Evolutionary conservation across 2,329 filamentous ascomycete species (phyloP).

Genomic region (Aciculosporium take): DNA sequence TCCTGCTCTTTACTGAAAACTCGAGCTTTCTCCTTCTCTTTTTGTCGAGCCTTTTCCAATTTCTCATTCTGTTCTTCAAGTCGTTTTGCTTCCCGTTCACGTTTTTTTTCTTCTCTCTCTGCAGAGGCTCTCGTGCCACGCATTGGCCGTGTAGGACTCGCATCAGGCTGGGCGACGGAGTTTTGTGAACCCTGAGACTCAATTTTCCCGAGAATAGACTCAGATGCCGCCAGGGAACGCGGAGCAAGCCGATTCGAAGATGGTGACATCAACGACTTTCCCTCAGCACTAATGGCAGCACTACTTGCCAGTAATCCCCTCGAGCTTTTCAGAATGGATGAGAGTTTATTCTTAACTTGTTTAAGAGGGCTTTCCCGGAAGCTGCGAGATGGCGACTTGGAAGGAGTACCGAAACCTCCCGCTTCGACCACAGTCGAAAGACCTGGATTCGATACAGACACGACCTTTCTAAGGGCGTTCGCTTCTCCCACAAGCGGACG

Average conservation of each 20-base stretch:
- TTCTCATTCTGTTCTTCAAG: constrained; percentile 46
- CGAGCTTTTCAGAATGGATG: constrained; percentile 78
- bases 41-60: constrained; percentile 53
- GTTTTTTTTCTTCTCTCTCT: constrained; percentile 50
- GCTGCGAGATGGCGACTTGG: constrained; percentile 41
- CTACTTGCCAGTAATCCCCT: constrained; percentile 75
- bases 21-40: constrained; percentile 54
- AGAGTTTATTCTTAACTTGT: constrained; percentile 83
- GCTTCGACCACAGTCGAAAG: constrained; percentile 33
- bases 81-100: constrained; percentile 49
- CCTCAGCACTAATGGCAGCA: constrained; percentile 47
- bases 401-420: constrained; percentile 30
- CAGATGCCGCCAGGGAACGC: constrained; percentile 31
- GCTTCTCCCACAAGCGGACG: constrained; percentile 10
- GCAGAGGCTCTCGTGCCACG: constrained; percentile 43
- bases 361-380: constrained; percentile 68
- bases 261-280: constrained; percentile 43
- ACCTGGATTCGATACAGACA: constrained; percentile 44
- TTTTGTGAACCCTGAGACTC: constrained; percentile 11
- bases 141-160: constrained; percentile 29
- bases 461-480: constrained; percentile 39
- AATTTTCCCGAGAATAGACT: constrained; percentile 24
- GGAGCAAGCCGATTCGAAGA: constrained; percentile 32
- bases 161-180: constrained; percentile 8
- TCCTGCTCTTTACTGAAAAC: constrained; percentile 45